Percentiles rank a stretch among this genome's conserved stretches.
Evolutionary conservation across 2,329 filamentous ascomycete species (phyloP).

Genomic region (Colletotrichum sp.): DNA sequence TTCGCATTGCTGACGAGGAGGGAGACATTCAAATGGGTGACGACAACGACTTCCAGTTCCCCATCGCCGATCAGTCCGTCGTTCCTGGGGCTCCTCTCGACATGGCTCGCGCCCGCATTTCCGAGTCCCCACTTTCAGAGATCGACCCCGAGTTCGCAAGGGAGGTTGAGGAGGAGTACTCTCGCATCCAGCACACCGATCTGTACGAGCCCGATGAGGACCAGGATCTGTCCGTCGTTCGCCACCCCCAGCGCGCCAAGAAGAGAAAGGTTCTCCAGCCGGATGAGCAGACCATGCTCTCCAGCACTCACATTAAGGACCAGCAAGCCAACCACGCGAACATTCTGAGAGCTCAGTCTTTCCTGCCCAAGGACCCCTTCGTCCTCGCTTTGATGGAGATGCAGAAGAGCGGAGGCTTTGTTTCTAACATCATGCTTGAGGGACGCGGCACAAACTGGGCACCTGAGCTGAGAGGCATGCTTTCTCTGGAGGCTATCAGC

Average conservation of each 20-base stretch:
- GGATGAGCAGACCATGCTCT: constrained; percentile 82
- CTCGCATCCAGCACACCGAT: constrained; percentile 55
- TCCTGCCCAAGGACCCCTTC: constrained; percentile 86
- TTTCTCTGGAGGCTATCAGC: constrained; percentile 84
- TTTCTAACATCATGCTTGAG: constrained; percentile 84
- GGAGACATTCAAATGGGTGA: constrained; percentile 66
- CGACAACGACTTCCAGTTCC: constrained; percentile 66
- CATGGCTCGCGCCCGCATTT: constrained; percentile 64
- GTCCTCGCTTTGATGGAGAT: constrained; percentile 88
- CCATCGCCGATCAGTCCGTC: constrained; percentile 61
- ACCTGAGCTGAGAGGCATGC: constrained; percentile 87
- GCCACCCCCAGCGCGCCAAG: constrained; percentile 71
- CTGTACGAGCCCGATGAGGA: constrained; percentile 68
- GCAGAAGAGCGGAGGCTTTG: constrained; percentile 90
- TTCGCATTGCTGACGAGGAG: constrained; percentile 68
- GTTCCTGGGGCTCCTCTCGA: constrained; percentile 51
- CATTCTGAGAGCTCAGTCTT: constrained; percentile 82
- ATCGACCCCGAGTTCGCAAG: constrained; percentile 68
- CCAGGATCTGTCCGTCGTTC: constrained; percentile 62
- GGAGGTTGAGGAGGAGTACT: constrained; percentile 64
- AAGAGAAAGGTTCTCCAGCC: constrained; percentile 82
- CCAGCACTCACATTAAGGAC: constrained; percentile 78
- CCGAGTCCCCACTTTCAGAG: constrained; percentile 73
- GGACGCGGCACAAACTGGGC: constrained; percentile 83
- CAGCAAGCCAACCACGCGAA: constrained; percentile 86